Percentiles rank a stretch among this genome's conserved stretches.
Evolutionary conservation across 2,329 filamentous ascomycete species (phyloP).

Genomic region (Arthrobotrys sphaeroides): DNA sequence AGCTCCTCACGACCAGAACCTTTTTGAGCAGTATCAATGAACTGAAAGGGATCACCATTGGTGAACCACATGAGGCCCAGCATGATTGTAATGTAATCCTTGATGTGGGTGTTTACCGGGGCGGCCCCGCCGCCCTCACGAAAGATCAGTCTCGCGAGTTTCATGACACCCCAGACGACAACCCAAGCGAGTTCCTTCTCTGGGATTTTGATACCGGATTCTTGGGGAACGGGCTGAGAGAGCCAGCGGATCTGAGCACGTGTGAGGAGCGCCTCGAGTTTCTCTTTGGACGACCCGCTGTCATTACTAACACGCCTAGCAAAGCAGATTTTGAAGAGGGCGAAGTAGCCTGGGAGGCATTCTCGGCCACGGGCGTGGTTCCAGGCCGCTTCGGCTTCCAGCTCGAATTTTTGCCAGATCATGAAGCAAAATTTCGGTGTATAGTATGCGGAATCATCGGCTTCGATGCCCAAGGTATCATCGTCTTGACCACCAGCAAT

Average conservation of each 20-base stretch:
- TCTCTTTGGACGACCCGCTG: background rate
- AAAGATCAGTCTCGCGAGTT: background rate
- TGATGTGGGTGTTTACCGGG: background rate
- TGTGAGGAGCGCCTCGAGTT: background rate
- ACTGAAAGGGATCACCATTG: background rate
- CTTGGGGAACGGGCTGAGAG: background rate
- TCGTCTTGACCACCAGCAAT: no score
- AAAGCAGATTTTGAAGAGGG: conserved; percentile 2
- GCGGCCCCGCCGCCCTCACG: background rate
- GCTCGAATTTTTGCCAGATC: background rate
- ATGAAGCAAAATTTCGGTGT: no score
- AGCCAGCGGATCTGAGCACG: background rate
- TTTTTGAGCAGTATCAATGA: background rate
- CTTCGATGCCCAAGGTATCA: background rate
- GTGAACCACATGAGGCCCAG: background rate
- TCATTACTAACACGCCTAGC: background rate
- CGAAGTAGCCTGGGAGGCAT: background rate
- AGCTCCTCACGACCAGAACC: background rate
- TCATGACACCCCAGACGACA: conserved; percentile 8
- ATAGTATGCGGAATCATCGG: background rate
- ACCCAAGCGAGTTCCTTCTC: background rate
- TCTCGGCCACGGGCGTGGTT: background rate
- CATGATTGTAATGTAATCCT: background rate
- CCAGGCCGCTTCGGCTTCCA: background rate
- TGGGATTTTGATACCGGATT: background rate